Conservation (phyloP, 768 basidiomycete genomes). For the Amanita pallidorosea region DNA sequence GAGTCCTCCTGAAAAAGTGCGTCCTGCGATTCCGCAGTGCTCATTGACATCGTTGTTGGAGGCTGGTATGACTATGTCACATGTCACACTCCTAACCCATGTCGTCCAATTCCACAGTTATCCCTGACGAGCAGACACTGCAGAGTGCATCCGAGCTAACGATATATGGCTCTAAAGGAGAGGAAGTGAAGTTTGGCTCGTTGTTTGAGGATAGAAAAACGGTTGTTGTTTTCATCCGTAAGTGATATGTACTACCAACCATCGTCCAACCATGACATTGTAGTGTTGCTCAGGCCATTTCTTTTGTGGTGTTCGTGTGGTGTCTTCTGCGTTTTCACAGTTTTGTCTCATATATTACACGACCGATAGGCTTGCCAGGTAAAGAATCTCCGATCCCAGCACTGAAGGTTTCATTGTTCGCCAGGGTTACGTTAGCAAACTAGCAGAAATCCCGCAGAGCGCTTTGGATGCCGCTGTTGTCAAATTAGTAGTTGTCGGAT, state of each 20-base stretch:
- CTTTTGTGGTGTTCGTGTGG: constrained; percentile 42
- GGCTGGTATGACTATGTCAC: neutral
- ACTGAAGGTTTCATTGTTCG: neutral
- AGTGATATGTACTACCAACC: constrained; percentile 7
- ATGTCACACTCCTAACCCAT: constrained; percentile 7
- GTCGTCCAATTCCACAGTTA: constrained; percentile 12
- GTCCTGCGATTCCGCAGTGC: constrained; percentile 17
- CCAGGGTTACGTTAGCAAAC: constrained; percentile 38
- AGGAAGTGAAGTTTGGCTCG: constrained; percentile 38
- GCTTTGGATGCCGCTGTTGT: constrained; percentile 27
- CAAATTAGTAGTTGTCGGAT: constrained; percentile 44
- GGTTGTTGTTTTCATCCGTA: constrained; percentile 57
- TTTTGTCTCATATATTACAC: neutral
- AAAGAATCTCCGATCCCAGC: constrained; percentile 2
- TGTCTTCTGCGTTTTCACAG: neutral
- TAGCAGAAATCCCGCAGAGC: constrained; percentile 30
- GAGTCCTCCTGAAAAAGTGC: constrained; percentile 16
- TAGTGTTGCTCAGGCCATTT: constrained; percentile 39
- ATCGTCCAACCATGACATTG: neutral
- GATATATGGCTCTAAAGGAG: constrained; percentile 35
- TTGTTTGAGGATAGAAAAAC: constrained; percentile 39
- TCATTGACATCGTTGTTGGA: constrained; percentile 3
- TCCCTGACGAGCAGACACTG: constrained; percentile 25
- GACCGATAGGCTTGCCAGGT: constrained; percentile 31
- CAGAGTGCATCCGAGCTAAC: constrained; percentile 25